Evolutionary conservation across 139 green algal species (phyloP).

Genomic region (Zygnema circumcarinatum): DNA sequence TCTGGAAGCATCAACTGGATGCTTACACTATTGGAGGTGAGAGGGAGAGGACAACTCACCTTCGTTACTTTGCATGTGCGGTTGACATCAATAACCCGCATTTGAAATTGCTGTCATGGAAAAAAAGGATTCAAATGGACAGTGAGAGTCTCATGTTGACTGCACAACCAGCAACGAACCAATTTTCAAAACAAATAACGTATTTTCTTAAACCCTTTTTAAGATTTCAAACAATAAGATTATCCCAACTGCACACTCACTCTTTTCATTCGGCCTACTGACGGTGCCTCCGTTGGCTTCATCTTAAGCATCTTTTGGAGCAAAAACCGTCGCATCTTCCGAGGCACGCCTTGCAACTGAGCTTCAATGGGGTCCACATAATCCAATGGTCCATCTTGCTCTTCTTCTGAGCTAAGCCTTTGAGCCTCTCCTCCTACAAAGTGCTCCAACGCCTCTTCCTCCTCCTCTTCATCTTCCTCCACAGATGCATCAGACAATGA

Average conservation of each 20-base stretch:
- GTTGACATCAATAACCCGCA: constrained; percentile 64
- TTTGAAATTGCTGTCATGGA: constrained; percentile 54
- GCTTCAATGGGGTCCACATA: constrained; percentile 16
- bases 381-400: not conserved
- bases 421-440: not conserved
- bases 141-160: too few species aligned
- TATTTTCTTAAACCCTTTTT: too few species aligned
- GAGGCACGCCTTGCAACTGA: constrained; percentile 25
- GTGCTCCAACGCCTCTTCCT: not conserved
- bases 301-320: constrained; percentile 55
- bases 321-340: constrained; percentile 38
- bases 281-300: constrained; percentile 24
- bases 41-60: constrained; percentile 26
- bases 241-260: too few species aligned
- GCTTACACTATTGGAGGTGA: too few species aligned
- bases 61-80: constrained; percentile 66
- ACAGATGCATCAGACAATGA: too few species aligned
- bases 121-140: not conserved
- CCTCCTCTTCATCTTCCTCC: not conserved
- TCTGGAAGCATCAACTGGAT: too few species aligned
- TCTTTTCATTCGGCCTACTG: not conserved
- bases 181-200: too few species aligned
- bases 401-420: not conserved
- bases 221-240: too few species aligned
- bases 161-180: too few species aligned